Evolutionary conservation across 1,139 yeast genomes (phyloP), one percentile per base, ranked within the genome.

Genomic region (Suhomyces wounanorum): DNA sequence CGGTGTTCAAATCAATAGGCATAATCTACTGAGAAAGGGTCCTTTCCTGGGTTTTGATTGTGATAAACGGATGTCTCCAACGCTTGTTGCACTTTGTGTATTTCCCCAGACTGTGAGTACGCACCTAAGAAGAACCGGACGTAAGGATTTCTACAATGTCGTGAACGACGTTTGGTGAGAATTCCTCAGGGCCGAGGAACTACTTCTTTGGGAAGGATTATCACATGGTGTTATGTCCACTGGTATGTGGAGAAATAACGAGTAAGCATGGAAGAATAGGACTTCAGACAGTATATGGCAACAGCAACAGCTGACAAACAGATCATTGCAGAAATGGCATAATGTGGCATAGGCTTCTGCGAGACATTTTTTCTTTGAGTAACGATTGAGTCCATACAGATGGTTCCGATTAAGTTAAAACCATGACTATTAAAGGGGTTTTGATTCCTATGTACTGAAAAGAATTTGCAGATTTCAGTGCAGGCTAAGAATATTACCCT

Each of bases 51-150:
- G 33, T 30, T 30, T 30, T 30, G 33, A 30, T 18, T 23, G 33
- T 23, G 33, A 13, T 25, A 26, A 28, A 6, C 33, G 35, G 35
- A 25, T 33, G 18, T 14, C 17, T 33, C 37, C 37, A 33, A 33
- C 37, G 14, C 37, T 33, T 33, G 18, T 7, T 33, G 33, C 30
- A 18, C 36, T 42, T 31, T 44, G 47, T 44, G 39, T 28, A 17
- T 14, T 44, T 44, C 47, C 47, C 47, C 47, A 44, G 47, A 28
- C 38, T 44, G 38, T 17, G 28, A n/a, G 11, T 28, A 9, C 14
- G 37, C 37, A 33, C 37, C 37, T 33, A 18, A 18, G 35, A 18
- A 16, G 9, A n/a, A 16, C 38, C 44, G 44, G 49, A 18, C 39
- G 40, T 35, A 41, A 40, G 49, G 49, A 45, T 17, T 11, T 21